Base-by-base conservation (phyloP, 139 green algal genomes). In the Ettlia oleoabundans region DNA sequence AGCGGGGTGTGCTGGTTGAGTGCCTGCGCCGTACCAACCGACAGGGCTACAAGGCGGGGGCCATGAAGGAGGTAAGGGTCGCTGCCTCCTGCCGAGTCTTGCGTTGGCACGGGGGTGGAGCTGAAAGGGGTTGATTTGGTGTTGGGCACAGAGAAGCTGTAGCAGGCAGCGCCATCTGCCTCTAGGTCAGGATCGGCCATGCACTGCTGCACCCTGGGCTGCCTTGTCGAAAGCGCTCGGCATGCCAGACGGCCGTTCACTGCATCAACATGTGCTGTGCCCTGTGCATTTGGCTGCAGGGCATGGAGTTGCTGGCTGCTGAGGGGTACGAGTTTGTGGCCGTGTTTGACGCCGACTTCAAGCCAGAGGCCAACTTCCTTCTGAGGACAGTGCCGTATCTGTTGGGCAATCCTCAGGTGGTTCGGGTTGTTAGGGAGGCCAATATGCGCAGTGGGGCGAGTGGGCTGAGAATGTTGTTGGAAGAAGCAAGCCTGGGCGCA, bases 321-420 rank as follows among this genome's bases (percentile, higher is more conserved):
- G 32, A 84, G 47, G 84, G 84, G 15, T 92, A 88, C 71, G 88
- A 94, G 58, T 96, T 91, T 76, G 85, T 96, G 19, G 91, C 92
- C 33, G 90, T 98, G 58, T 97, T 98, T 84, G 94, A 98, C 83
- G 94, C 94, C 71, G 94, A 98, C 84, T 98, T 98, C 84, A 92
- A 92, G 78, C 94, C 94, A 4, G 89, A 94, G 26, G 55, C 88
- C 21, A 89, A 94, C 73, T 98, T 98, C 81, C 85, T 98, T 81
- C 67, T 84, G 38, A 65, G 69, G 40, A 93, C 89, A 1, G 75
- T 93, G 26, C 89, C 89, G 40, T 92, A 90, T 73, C 83, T 93
- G 24, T 78, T 89, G 40, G 88, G 86, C 83, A 93, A 93, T 78
- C 86, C 89, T 15, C 43, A 79, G 79, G 79, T 65, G 67, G 1